phyloP scores from a whole-genome alignment of 805 yeast species.

The Barnettozyma pratensis region DNA sequence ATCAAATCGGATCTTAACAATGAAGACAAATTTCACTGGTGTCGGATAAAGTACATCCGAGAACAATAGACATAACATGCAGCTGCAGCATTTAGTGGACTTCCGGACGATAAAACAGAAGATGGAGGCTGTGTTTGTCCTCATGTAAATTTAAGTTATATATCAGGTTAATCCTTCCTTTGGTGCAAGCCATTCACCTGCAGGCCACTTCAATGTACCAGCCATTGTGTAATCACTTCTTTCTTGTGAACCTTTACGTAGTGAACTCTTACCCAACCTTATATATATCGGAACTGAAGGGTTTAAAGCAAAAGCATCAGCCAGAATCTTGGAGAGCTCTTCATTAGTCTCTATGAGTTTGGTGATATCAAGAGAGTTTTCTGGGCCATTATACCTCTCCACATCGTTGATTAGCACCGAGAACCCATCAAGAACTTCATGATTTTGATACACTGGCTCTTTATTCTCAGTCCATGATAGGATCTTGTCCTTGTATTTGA shows the following conservation, averaged over 20 bases:
- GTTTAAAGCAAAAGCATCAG: slow-evolving; percentile 24
- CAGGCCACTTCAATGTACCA: slow-evolving; percentile 52
- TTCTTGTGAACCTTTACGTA: slow-evolving; percentile 25
- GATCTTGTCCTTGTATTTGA: slow-evolving; percentile 15
- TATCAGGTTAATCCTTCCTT: slow-evolving; percentile 34
- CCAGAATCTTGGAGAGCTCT: slow-evolving; percentile 25
- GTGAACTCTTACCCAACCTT: slow-evolving; percentile 45
- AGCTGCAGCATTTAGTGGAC: too few relatives aligned
- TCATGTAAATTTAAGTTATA: background rate
- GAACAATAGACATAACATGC: too few relatives aligned
- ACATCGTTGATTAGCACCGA: slow-evolving; percentile 75
- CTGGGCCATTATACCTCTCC: slow-evolving; percentile 60
- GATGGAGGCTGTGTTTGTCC: too few relatives aligned
- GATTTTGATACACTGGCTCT: slow-evolving; percentile 16
- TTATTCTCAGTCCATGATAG: slow-evolving; percentile 26
- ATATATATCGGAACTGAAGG: slow-evolving; percentile 41
- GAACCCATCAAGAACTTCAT: slow-evolving; percentile 38
- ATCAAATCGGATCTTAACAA: too few relatives aligned
- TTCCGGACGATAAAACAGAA: too few relatives aligned
- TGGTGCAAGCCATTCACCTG: slow-evolving; percentile 47
- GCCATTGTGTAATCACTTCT: slow-evolving; percentile 65
- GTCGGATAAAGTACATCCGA: too few relatives aligned
- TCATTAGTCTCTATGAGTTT: slow-evolving; percentile 28
- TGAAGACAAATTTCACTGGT: too few relatives aligned
- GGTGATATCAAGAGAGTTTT: slow-evolving; percentile 39